A percentile compares a stretch with the other conserved stretches of the same genome.
These are phyloP conservation scores for Bonnemaisonia californica DNA, from an alignment of 31 red algal genomes.

Conservation along the genomic window DNA sequence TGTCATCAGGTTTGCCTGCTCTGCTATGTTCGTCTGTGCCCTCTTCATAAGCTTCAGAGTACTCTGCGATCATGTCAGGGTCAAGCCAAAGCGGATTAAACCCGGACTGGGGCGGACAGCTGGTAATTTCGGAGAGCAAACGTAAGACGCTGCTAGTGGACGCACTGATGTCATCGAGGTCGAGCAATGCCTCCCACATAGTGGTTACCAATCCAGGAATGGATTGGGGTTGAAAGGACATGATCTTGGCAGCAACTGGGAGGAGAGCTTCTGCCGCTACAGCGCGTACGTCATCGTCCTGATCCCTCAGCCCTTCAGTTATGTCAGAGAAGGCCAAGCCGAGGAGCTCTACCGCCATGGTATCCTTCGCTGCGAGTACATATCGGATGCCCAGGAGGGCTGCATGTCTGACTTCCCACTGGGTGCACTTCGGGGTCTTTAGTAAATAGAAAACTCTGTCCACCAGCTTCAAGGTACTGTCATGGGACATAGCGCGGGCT, in stretches of 20 bases:
- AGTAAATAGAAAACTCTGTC: slow-evolving; percentile 52
- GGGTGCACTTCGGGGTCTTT: slow-evolving; percentile 24
- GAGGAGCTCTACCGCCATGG: slow-evolving; percentile 54
- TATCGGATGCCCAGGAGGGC: slow-evolving; percentile 82
- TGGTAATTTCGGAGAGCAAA: slow-evolving; percentile 54
- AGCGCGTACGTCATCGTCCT: slow-evolving; percentile 88
- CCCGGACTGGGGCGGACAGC: slow-evolving; percentile 32
- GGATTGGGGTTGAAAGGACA: slow-evolving; percentile 36
- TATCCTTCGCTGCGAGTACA: slow-evolving; percentile 74
- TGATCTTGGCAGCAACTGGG: slow-evolving; percentile 48
- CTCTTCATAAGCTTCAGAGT: slow-evolving; percentile 42
- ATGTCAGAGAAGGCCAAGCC: slow-evolving; percentile 38
- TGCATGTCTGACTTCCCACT: slow-evolving; percentile 95
- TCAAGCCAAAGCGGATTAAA: slow-evolving; percentile 59
- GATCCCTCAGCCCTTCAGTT: slow-evolving; percentile 56
- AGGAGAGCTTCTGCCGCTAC: slow-evolving; percentile 77
- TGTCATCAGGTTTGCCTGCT: not conserved
- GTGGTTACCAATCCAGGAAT: slow-evolving; percentile 66
- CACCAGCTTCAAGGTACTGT: slow-evolving; percentile 33
- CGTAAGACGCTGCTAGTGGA: slow-evolving; percentile 79
- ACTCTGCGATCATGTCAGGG: slow-evolving; percentile 19
- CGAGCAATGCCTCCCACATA: slow-evolving; percentile 77
- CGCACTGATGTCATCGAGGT: slow-evolving; percentile 88
- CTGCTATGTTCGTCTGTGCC: not conserved
- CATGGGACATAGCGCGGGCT: slow-evolving; percentile 44